Conservation (phyloP, 306 rosid species). For the Ceratonia siliqua region DNA sequence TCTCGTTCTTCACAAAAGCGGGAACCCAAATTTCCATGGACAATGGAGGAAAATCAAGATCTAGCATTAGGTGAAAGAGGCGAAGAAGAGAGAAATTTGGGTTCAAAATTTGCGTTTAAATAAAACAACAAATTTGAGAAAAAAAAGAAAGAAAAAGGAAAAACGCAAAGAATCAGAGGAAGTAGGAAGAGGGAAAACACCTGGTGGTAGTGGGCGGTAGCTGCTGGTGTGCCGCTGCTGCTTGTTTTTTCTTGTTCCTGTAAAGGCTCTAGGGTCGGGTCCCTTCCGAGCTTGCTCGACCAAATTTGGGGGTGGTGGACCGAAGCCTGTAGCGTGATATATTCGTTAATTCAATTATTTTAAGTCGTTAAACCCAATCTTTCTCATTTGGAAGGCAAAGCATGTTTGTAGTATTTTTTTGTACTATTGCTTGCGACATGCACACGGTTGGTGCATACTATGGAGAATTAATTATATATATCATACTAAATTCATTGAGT, state of each 20-base stretch:
- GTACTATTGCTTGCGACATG: no score
- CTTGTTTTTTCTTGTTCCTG: not conserved
- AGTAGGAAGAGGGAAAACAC: not conserved
- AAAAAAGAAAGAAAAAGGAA: not conserved
- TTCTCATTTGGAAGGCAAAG: no score
- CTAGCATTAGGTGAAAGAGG: slow-evolving; percentile 36
- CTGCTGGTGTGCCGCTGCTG: not conserved
- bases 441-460: no score
- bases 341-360: not conserved
- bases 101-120: slow-evolving; percentile 10
- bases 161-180: no score
- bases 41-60: slow-evolving; percentile 41
- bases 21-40: slow-evolving; percentile 25
- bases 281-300: not conserved
- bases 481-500: no score
- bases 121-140: not conserved
- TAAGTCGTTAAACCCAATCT: no score
- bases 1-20: not conserved
- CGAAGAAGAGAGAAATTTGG: slow-evolving; percentile 32
- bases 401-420: no score
- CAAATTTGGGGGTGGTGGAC: not conserved
- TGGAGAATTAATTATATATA: no score
- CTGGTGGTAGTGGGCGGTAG: not conserved
- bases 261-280: not conserved
- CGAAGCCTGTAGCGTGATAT: not conserved